Evolutionary conservation across 108 stramenopile species (phyloP), one percentile per base, ranked within the genome.

Genomic region (Cyclotella sp.): DNA sequence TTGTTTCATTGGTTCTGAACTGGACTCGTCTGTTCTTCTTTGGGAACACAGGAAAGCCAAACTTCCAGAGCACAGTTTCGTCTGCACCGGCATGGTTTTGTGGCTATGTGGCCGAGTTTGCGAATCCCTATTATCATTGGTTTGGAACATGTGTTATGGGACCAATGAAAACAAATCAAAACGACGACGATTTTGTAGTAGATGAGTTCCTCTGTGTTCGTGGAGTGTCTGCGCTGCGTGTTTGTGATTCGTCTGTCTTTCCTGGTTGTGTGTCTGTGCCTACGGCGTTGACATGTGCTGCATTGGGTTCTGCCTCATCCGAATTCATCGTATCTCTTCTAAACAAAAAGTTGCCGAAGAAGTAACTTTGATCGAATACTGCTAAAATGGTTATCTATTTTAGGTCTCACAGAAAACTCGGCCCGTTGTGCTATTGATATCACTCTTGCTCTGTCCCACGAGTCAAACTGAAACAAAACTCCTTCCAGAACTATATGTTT

Each of bases 241-340:
- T 94, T 27, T 94, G 93, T 51, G 93, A 94, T 78, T 88, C 91
- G 21, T 91, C 90, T 8, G 84, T 90, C 39, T 87, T 91, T 77
- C 89, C 93, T 9, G 27, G 43, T 9, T 73, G 68, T 21, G 44
- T 89, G 11, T 86, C 88, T 0, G 86, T 68, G 26, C 93, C 93
- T 13, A 85, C 91, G 7, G 87, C 93, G 5, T 75, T 94, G 72
- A 91, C 93, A 24, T 94, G 90, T 47, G 85, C 89, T 16, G 76
- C 85, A 26, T 61, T 94, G 67, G 93, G 93, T 15, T 82, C 79
- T 64, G 84, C 74, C 39, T 70, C 81, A 22, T 82, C 77, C 3
- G 27, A 40, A 45, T 49, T 49, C n/a, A 49, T 49, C 34, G 34
- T 34, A 34, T 34, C 4, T 34, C 6, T 2, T 5, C 34, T 34